Percentiles rank a stretch among this genome's conserved stretches.
Evolutionary conservation across 352 stramenopile species (phyloP).

Genomic region (Phytophthora foliorum): DNA sequence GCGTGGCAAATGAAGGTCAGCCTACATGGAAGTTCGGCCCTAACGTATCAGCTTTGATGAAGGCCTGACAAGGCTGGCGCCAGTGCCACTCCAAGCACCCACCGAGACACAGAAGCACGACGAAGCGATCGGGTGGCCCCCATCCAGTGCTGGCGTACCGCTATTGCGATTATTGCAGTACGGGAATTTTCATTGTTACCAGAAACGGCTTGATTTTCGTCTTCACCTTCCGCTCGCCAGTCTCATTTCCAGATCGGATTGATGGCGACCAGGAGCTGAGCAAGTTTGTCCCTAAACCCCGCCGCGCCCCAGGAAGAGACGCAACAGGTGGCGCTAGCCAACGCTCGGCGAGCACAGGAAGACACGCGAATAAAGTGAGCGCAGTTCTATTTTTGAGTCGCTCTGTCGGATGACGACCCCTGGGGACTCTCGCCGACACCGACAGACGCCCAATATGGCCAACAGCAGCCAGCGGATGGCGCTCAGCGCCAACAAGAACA

Average conservation of each 20-base stretch:
- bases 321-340: slow-evolving; percentile 30
- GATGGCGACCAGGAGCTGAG: slow-evolving; percentile 37
- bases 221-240: slow-evolving; percentile 10
- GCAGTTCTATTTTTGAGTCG: slow-evolving; percentile 11
- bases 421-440: too few species aligned
- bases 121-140: slow-evolving; percentile 4
- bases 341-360: neutral
- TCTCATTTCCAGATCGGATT: slow-evolving; percentile 35
- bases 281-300: neutral
- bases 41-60: neutral
- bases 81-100: neutral
- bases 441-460: slow-evolving; percentile 18
- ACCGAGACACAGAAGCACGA: slow-evolving; percentile 3
- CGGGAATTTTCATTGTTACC: neutral
- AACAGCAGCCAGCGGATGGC: slow-evolving; percentile 36
- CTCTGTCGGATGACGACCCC: slow-evolving; percentile 23
- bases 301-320: slow-evolving; percentile 17
- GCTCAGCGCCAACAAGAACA: slow-evolving; percentile 43
- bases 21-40: neutral
- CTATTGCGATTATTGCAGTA: slow-evolving; percentile 4
- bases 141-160: neutral
- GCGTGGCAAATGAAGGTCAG: too few species aligned
- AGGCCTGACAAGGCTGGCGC: neutral
- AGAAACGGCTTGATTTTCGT: slow-evolving; percentile 16
- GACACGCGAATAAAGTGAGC: neutral